Evolutionary conservation across 2,329 filamentous ascomycete species (phyloP).

Genomic region (Colletotrichum plurivorum): DNA sequence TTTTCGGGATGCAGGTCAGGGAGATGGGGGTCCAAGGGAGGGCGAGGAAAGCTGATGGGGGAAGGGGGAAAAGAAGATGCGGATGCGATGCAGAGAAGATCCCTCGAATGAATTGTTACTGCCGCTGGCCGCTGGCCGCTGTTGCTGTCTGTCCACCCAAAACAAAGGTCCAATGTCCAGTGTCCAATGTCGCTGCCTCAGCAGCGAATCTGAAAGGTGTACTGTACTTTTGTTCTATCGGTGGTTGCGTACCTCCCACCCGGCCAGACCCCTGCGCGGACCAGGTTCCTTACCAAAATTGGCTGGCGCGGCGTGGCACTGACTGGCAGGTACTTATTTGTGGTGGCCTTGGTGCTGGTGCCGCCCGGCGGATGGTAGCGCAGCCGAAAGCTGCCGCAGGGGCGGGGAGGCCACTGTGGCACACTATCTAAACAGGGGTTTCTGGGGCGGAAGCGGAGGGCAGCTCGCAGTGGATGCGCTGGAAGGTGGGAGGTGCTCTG

Average conservation of each 20-base stretch:
- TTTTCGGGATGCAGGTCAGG: conserved; percentile 9
- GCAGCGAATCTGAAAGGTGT: conserved; percentile 24
- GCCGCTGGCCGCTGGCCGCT: no score
- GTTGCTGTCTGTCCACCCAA: no score
- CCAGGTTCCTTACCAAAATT: conserved; percentile 28
- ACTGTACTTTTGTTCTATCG: conserved; percentile 6
- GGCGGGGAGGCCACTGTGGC: conserved; percentile 23
- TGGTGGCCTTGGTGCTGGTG: conserved; percentile 5
- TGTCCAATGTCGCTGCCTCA: not conserved
- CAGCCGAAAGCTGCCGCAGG: conserved; percentile 35
- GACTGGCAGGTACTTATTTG: conserved; percentile 22
- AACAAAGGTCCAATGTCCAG: not conserved
- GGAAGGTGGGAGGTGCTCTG: no score
- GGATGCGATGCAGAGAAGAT: conserved; percentile 5
- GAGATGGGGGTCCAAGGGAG: not conserved
- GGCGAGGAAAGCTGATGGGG: conserved; percentile 16
- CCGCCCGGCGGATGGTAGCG: conserved; percentile 32
- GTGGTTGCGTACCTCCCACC: conserved; percentile 19
- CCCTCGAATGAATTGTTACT: not conserved
- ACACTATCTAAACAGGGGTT: conserved; percentile 32
- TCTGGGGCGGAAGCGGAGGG: not conserved
- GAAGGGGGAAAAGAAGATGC: not conserved
- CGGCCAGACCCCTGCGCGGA: conserved; percentile 15
- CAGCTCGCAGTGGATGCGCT: no score
- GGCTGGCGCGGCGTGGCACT: conserved; percentile 31